These are phyloP conservation scores for Silene conica DNA, from an alignment of 148 eudicot species.

Conservation along the genomic window DNA sequence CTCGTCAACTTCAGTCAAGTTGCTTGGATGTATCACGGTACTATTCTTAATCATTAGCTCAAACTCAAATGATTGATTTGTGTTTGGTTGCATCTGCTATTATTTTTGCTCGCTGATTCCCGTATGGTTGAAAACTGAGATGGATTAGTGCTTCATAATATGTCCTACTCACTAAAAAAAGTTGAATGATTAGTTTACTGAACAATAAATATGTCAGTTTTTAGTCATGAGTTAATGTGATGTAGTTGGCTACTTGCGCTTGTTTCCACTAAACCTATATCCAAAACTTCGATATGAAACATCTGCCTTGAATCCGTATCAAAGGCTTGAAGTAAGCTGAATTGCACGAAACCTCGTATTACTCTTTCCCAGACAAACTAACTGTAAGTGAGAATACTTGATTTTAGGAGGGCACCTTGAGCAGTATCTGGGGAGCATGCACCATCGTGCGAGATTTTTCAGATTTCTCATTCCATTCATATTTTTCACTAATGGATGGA, in stretches of 20 bases:
- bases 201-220: too few relatives aligned
- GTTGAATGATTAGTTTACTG: too few relatives aligned
- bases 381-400: constrained; percentile 1
- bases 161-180: too few relatives aligned
- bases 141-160: too few relatives aligned
- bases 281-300: too few relatives aligned
- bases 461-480: constrained; percentile 35
- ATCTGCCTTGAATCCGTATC: too few relatives aligned
- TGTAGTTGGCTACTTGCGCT: too few relatives aligned
- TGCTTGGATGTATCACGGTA: constrained; percentile 29
- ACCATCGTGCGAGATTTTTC: constrained; percentile 33
- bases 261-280: too few relatives aligned
- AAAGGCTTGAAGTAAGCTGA: too few relatives aligned
- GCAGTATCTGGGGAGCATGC: constrained; percentile 32
- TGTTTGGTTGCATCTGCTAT: neutral
- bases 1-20: constrained; percentile 16
- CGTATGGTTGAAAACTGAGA: too few relatives aligned
- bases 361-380: neutral
- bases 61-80: neutral
- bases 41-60: neutral
- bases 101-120: too few relatives aligned
- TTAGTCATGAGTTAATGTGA: too few relatives aligned
- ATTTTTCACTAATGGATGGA: constrained; percentile 33
- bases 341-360: neutral
- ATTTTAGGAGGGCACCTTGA: constrained; percentile 32